These are phyloP conservation scores for Camelina sativa DNA, from an alignment of 345 rosid genomes.

Conservation along the genomic window DNA sequence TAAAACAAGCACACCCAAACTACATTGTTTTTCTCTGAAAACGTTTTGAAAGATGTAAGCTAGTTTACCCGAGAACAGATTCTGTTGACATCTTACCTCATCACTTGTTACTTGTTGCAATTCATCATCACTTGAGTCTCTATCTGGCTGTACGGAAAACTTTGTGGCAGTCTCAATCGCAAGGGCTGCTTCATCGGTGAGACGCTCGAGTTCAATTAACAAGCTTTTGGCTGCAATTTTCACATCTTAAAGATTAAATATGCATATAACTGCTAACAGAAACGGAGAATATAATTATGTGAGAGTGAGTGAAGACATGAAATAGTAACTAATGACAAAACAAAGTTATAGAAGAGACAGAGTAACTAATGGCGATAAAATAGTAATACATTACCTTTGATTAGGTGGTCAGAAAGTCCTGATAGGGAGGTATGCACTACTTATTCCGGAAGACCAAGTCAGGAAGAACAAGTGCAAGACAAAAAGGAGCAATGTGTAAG, in stretches of 20 bases:
- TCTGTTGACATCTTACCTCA: constrained; percentile 50
- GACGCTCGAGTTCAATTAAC: constrained; percentile 57
- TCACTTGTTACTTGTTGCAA: constrained; percentile 37
- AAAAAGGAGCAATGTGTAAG: constrained; percentile 6
- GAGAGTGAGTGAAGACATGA: constrained; percentile 18
- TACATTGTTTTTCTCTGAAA: constrained; percentile 8
- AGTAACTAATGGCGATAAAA: not conserved
- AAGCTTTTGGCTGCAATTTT: constrained; percentile 57
- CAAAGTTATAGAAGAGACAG: not conserved
- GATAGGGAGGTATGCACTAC: constrained; percentile 59
- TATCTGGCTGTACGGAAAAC: constrained; percentile 38
- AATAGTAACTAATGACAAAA: not conserved
- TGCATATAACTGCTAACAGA: not conserved
- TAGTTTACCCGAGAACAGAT: not conserved
- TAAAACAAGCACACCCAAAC: constrained; percentile 12
- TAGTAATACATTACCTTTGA: constrained; percentile 53
- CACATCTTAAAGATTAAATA: constrained; percentile 14
- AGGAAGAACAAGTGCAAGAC: not conserved
- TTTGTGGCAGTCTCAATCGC: constrained; percentile 48
- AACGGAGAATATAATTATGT: not conserved
- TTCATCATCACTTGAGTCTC: constrained; percentile 39
- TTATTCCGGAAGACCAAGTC: constrained; percentile 24
- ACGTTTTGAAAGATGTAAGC: not conserved
- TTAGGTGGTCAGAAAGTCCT: constrained; percentile 62
- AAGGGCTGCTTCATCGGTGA: constrained; percentile 52